Evolutionary conservation across 345 rosid species (phyloP), one percentile per base, ranked within the genome.

Genomic region (Gossypium mustelinum): DNA sequence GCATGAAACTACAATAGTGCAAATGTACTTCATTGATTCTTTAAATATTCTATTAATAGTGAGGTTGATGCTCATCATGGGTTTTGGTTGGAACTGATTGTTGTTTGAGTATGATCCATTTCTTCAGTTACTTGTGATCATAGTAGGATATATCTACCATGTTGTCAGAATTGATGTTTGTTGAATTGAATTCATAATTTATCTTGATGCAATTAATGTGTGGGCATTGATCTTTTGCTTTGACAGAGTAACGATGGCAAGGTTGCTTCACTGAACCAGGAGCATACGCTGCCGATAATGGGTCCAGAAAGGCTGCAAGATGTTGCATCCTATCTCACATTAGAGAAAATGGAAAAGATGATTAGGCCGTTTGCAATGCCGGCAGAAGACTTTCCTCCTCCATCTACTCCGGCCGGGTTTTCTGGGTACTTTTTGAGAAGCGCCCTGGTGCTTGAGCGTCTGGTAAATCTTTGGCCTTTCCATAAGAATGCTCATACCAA

Each of bases 271-370:
- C 83, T 93, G 80, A 97, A 85, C 48, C 86, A 90, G 85, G 99
- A 96, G 82, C 99, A 96, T 84, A 92, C 95, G 9, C 89, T 96
- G 63, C 99, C 97, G 13, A 90, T 96, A 80, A 96, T 89, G 97
- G 97, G 99, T 66, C 98, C 97, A 41, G 99, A 96, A 81, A 93
- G 98, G 87, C 86, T 96, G 58, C 99, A 96, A 76, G 98, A 93
- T 81, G 92, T 82, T 29, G 90, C 86, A 78, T 88, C 97, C 1
- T 93, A 85, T 80, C 90, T 90, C 67, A 89, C 97, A 34, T 86
- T 96, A 51, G 97, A 90, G 82, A 89, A 88, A 85, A 87, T 93
- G 95, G 98, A 96, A 86, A 92, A 77, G 84, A 90, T 96, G 97
- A 75, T 96, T 72, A 92, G 93, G 60, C 90, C 92, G 2, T 96